Conservation (phyloP, 352 stramenopile species). For the Phytophthora vignae region DNA sequence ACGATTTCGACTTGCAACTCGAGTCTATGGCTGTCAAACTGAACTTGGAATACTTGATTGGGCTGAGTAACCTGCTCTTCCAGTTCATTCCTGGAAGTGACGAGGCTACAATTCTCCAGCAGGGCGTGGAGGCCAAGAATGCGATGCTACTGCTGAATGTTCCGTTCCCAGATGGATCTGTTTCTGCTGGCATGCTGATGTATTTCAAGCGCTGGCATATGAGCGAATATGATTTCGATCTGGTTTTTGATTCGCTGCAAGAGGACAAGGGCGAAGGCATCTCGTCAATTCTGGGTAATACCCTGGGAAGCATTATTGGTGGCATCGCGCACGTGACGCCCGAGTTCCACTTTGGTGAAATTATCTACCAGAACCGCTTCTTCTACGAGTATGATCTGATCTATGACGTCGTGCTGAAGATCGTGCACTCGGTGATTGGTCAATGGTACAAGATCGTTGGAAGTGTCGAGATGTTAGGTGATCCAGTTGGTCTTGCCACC, state of each 20-base stretch:
- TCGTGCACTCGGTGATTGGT: slow-evolving; percentile 75
- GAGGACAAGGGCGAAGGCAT: slow-evolving; percentile 85
- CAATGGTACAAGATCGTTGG: slow-evolving; percentile 93
- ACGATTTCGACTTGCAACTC: slow-evolving; percentile 81
- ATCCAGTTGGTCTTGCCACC: slow-evolving; percentile 83
- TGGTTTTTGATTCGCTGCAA: slow-evolving; percentile 87
- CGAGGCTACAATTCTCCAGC: slow-evolving; percentile 65
- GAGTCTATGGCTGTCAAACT: slow-evolving; percentile 78
- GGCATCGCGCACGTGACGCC: slow-evolving; percentile 88
- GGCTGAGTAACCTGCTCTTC: slow-evolving; percentile 73
- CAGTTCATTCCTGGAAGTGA: slow-evolving; percentile 79
- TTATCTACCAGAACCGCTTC: slow-evolving; percentile 81
- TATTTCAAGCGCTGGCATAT: slow-evolving; percentile 88
- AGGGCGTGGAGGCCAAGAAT: slow-evolving; percentile 74
- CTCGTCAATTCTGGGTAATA: slow-evolving; percentile 80
- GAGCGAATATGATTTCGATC: slow-evolving; percentile 72
- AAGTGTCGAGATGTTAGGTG: slow-evolving; percentile 85
- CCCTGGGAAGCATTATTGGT: slow-evolving; percentile 87
- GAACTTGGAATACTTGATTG: slow-evolving; percentile 85
- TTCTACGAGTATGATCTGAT: slow-evolving; percentile 90
- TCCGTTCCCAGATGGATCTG: slow-evolving; percentile 54
- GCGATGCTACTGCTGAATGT: slow-evolving; percentile 60
- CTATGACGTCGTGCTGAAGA: slow-evolving; percentile 74
- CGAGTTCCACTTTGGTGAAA: slow-evolving; percentile 80
- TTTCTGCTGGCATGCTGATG: slow-evolving; percentile 67